Base-by-base conservation (phyloP, 306 rosid species). In the Cucurbita maxima region DNA sequence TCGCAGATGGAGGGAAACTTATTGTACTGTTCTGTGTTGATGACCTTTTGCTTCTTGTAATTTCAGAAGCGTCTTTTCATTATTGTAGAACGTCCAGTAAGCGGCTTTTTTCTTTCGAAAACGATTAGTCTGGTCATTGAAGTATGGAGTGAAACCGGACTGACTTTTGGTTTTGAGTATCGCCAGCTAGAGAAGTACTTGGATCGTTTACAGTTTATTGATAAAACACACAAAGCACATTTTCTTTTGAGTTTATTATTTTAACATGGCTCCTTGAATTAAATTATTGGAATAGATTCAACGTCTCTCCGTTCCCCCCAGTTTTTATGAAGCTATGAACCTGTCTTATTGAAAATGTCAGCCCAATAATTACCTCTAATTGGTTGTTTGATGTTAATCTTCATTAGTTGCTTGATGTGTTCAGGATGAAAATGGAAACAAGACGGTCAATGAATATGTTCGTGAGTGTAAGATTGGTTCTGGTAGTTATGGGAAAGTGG, bases 401-500 rank as follows among this genome's bases (percentile, higher is more conserved):
- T 70, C 58, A 14, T 70, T 50, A 30, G 59, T 15, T 70, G 74
- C 13, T 52, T 54, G 63, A 57, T 77, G 73, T 82, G 71, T 82
- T 73, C 84, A 95, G 99, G 99, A 95, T 87, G 96, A 91, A 47
- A 66, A 89, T 40, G 99, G 99, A 45, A 91, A 85, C 78, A 95
- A 95, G 84, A 88, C 84, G 87, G 81, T 95, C 74, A 95, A 95
- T 84, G 96, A 95, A 78, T 95, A 91, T 74, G 85, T 95, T 76
- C 99, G 96, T 40, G 99, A 89, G 80, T 85, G 10, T 76, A 91
- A 84, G 88, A 95, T 95, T 85, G 99, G 99, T 60, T 76, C 97
- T 22, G 97, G 99, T 71, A 95, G 99, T 87, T 95, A 95, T 5
- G 99, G 99, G 80, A 95, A 95, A 95, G 99, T 95, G 96, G 99